Base-by-base conservation (phyloP, 805 yeast genomes). In the Hanseniaspora jakobsenii region DNA sequence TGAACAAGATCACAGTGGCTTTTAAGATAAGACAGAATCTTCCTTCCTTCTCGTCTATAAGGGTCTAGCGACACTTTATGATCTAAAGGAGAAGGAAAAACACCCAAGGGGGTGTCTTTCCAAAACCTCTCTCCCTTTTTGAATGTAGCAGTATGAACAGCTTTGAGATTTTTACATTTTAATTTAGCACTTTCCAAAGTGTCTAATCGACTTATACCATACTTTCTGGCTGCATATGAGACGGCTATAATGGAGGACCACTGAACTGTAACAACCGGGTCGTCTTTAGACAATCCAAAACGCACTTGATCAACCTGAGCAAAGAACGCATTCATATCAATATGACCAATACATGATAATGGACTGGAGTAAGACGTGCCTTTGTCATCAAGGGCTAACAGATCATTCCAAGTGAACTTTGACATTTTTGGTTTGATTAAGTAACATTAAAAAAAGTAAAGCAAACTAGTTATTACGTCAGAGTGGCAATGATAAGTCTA, bases 81-180 rank as follows among this genome's bases (percentile, higher is more conserved):
- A 28, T 69, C 61, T 2, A 66, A 71, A 3, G 81, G 77, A 41
- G 65, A 61, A 9, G 43, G 41, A 21, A 32, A 29, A 19, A 29
- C 27, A 8, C 48, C 48, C n/a, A 46, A 10, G 0, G 91, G 86
- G 28, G 67, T 71, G 53, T 87, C 84, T 41, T 76, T 71, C 96
- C 97, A 89, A 38, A 72, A 71, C 21, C 78, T 71, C 49, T 83
- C 86, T 4, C 97, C 96, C 53, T 79, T 81, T 54, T 75, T 78
- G 66, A 83, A 91, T 1, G 89, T 94, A 0, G 97, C 95, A 0
- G 95, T 94, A 58, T 91, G 98, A 1, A 91, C 87, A 1, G 81
- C 71, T 2, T 81, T 70, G 4, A 91, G 59, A 32, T 69, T 61
- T 1, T 94, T 91, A 52, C 97, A 89, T 58, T 83, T 79, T 47